Evolutionary conservation across 2,329 filamentous ascomycete genomes (phyloP), one percentile per base, ranked within the genome.

Genomic region (Clonostachys rhizophaga): DNA sequence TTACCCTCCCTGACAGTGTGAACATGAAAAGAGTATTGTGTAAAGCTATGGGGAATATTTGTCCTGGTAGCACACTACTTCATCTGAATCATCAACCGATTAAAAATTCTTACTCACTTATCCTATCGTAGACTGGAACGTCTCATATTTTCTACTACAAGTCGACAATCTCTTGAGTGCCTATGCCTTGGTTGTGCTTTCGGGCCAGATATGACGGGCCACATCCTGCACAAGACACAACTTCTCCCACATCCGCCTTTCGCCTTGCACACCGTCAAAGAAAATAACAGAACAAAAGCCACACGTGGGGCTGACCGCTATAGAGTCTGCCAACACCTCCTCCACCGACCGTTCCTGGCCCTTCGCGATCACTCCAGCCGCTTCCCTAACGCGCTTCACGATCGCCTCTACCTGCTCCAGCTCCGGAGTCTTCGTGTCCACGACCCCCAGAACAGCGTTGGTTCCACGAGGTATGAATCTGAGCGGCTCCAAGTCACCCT

Each of bases 171-270:
- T 30, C 24, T 30, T 30, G 2, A 10, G 24, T 30, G 24, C 4
- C 9, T 30, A 30, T 4, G 8, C 9, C 9, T 30, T 30, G 24
- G 9, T 30, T 3, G 24, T 8, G 24, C 24, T 30, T 30, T 10
- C 24, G 8, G 24, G 24, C 86, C 86, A 89, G 36, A 89, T 72
- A 47, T 80, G 75, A 55, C 83, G 74, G 5, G 85, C 84, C 54
- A 89, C 75, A 44, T 79, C 73, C 49, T 81, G 76, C 34, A 89
- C 85, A 48, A 89, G 68, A 67, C 80, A 75, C 57, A 89, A 64
- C 71, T 89, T 89, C 57, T 75, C 79, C 64, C 82, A 75, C 85
- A 89, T 89, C 55, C 83, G 84, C 34, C 84, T 76, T 57, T 78
- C 76, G 36, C 77, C 73, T 58, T 89, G 87, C 1, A 65, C 67